Base-by-base conservation (phyloP, 441 rosid species). In the Eutrema salsugineum region DNA sequence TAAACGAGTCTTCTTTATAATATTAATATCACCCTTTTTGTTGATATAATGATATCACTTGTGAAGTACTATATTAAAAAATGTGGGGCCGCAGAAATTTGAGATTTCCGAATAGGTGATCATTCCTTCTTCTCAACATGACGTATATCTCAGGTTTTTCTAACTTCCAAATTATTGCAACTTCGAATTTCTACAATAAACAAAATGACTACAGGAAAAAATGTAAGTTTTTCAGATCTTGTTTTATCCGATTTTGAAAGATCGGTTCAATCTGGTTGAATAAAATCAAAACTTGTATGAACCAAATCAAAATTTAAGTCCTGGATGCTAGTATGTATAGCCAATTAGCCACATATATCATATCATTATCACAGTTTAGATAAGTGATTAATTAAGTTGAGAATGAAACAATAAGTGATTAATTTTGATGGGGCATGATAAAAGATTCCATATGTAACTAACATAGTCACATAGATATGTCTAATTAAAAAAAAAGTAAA, bases 141-240 rank as follows among this genome's bases (percentile, higher is more conserved):
- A 22, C 30, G 49, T 48, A 56, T 11, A 63, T 46, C 49, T 55
- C 70, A 38, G 39, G 15, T 56, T 64, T 24, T 72, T 64, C 59
- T 38, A 56, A 36, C 28, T 72, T 55, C 28, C 36, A 72, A 56
- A 73, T 73, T 67, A 73, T 73, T 58, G 42, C 67, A 73, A 66
- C 55, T 50, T 33, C 6, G 77, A 73, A 19, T 58, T 36, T 47
- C 5, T 62, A 11, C 27, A 14, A 33, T 50, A 61, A 63, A 15
- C 19, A 62, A 50, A 11, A 60, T 49, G 30, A 39, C 50, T 38
- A 50, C 22, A 22, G 32, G 40, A 20, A 14, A 16, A 15, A 39
- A 17, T 10, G 42, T 60, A 49, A 20, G 0, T 11, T 27, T 44
- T 44, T 39, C 3, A 32, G 19, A 48, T 48, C 11, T 12, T 49